A percentile compares a stretch with the other conserved stretches of the same genome.
Evolutionary conservation across 2,329 filamentous ascomycete genomes (phyloP).

Genomic region (Huntiella decipiens): DNA sequence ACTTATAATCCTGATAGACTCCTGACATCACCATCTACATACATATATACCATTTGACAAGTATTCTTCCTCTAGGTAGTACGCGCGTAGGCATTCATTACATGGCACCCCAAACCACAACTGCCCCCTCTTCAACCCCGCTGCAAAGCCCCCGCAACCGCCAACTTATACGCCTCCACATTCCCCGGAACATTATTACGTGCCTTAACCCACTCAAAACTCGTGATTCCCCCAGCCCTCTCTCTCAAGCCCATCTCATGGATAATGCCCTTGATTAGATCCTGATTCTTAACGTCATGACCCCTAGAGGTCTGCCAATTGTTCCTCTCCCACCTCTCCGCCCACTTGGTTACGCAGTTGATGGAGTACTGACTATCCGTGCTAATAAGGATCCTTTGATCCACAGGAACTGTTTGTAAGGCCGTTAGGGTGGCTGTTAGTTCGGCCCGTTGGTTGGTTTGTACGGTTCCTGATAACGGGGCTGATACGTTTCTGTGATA

Average conservation of each 20-base stretch:
- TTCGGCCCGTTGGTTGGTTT: constrained; percentile 96
- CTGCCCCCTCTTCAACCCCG: no score
- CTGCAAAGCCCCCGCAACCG: constrained; percentile 27
- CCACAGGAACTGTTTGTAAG: constrained; percentile 51
- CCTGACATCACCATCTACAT: no score
- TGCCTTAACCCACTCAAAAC: constrained; percentile 80
- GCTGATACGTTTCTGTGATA: constrained; percentile 46
- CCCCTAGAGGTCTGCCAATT: constrained; percentile 57
- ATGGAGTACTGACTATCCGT: constrained; percentile 88
- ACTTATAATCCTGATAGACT: no score
- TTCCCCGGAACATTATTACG: constrained; percentile 60
- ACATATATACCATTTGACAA: no score
- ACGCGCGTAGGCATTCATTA: no score
- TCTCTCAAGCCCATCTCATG: constrained; percentile 51
- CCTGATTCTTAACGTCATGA: constrained; percentile 66
- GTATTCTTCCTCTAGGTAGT: no score
- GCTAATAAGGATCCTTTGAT: constrained; percentile 54
- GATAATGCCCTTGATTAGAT: constrained; percentile 58
- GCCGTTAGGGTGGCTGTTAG: constrained; percentile 73
- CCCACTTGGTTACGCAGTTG: constrained; percentile 77
- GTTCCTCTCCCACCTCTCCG: constrained; percentile 52
- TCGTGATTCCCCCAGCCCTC: constrained; percentile 38
- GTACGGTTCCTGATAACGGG: constrained; percentile 48
- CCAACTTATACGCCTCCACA: constrained; percentile 58
- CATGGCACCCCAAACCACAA: no score